Percentiles rank a stretch among this genome's conserved stretches.
phyloP scores from a whole-genome alignment of 768 basidiomycete species.

The Candolleomyces eurysporus region DNA sequence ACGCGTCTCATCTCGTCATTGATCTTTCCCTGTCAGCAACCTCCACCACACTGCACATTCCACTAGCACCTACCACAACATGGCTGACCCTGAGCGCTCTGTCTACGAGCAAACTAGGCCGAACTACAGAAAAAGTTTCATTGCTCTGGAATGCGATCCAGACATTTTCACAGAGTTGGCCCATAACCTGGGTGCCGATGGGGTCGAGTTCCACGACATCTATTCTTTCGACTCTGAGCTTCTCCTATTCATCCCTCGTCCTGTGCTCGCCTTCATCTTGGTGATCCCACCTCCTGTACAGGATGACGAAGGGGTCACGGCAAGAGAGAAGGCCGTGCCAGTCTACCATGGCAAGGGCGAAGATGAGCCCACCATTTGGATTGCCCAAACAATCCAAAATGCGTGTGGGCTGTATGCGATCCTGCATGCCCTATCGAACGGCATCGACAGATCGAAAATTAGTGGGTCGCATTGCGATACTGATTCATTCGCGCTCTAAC shows the following conservation, averaged over 20 bases:
- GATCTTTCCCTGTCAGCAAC: too few relatives aligned
- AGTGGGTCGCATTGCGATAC: conserved; percentile 18
- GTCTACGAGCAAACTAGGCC: neutral
- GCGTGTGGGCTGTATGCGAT: conserved; percentile 37
- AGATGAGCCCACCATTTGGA: conserved; percentile 33
- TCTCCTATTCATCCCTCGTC: conserved; percentile 29
- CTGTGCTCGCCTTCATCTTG: conserved; percentile 30
- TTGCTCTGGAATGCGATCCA: conserved; percentile 38
- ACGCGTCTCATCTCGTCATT: too few relatives aligned
- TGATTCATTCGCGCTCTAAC: neutral
- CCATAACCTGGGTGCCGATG: conserved; percentile 25
- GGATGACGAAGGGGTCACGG: conserved; percentile 17
- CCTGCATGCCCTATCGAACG: conserved; percentile 32
- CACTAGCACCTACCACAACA: neutral
- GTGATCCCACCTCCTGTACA: conserved; percentile 23
- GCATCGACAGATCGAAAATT: conserved; percentile 15
- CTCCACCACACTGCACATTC: neutral
- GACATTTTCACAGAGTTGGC: conserved; percentile 34
- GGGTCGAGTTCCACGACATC: conserved; percentile 32
- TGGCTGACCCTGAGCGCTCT: conserved; percentile 5
- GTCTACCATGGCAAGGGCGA: conserved; percentile 28
- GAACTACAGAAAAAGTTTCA: conserved; percentile 23
- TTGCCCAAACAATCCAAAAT: conserved; percentile 35
- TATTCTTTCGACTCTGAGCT: conserved; percentile 32
- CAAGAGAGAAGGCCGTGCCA: conserved; percentile 20